A percentile compares a stretch with the other conserved stretches of the same genome.
These are phyloP conservation scores for Chalaropsis ovoidea DNA, from an alignment of 2,329 filamentous ascomycete species.

Conservation along the genomic window DNA sequence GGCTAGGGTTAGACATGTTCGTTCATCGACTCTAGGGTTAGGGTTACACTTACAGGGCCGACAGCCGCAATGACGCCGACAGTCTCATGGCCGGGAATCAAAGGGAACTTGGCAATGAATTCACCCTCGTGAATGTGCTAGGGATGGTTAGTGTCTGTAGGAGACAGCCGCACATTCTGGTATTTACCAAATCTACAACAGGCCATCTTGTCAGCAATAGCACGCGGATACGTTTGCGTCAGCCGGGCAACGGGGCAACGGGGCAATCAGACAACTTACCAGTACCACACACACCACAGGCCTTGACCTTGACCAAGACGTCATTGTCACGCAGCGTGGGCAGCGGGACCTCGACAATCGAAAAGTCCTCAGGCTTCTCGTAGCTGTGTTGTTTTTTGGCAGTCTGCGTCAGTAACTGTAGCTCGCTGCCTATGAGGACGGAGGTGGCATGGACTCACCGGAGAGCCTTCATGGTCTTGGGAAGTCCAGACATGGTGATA, in stretches of 20 bases:
- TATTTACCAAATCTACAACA: slow-evolving; percentile 33
- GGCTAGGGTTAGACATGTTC: background rate
- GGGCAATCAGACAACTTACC: slow-evolving; percentile 33
- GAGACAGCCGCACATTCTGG: background rate
- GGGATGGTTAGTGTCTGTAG: background rate
- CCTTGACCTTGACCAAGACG: slow-evolving; percentile 57
- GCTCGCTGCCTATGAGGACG: background rate
- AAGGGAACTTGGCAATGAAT: slow-evolving; percentile 53
- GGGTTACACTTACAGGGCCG: slow-evolving; percentile 34
- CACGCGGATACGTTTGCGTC: slow-evolving; percentile 20
- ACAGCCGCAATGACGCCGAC: slow-evolving; percentile 53
- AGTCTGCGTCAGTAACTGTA: slow-evolving; percentile 22
- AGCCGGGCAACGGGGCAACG: background rate
- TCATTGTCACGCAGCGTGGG: slow-evolving; percentile 51
- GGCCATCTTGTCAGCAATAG: slow-evolving; percentile 27
- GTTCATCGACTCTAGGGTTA: background rate
- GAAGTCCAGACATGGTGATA: slow-evolving; percentile 35
- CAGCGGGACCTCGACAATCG: slow-evolving; percentile 52
- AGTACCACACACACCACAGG: slow-evolving; percentile 53
- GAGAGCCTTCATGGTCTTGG: slow-evolving; percentile 52
- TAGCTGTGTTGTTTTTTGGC: slow-evolving; percentile 35
- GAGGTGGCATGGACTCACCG: slow-evolving; percentile 38
- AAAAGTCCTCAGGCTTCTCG: slow-evolving; percentile 52
- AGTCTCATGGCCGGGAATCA: slow-evolving; percentile 60
- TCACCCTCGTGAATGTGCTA: slow-evolving; percentile 57